Percentiles rank a stretch among this genome's conserved stretches.
Conservation (phyloP, 768 basidiomycete genomes). For the Psilocybe tampanensis region DNA sequence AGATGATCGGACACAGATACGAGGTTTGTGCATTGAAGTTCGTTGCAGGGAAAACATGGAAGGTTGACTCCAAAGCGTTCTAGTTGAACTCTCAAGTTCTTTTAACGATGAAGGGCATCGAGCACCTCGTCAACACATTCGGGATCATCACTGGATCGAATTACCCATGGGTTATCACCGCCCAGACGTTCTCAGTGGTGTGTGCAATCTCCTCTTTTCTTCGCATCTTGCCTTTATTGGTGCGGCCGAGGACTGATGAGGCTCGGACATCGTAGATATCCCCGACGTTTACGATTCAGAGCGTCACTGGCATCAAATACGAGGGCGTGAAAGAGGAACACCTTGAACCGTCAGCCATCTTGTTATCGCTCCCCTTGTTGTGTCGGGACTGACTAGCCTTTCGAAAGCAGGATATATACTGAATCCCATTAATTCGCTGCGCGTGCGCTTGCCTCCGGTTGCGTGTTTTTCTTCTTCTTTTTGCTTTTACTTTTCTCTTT, state of each 20-base stretch:
- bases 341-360: constrained; percentile 16
- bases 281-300: constrained; percentile 21
- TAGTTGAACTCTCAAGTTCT: constrained; percentile 12
- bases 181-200: constrained; percentile 17
- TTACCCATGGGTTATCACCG: constrained; percentile 19
- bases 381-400: no score
- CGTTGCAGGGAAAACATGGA: background rate
- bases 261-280: constrained; percentile 8
- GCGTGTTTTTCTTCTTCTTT: no score
- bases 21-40: background rate
- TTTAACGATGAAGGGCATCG: constrained; percentile 18
- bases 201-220: no score
- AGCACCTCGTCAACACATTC: constrained; percentile 18
- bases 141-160: constrained; percentile 18
- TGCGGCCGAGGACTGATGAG: background rate
- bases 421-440: no score
- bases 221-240: no score
- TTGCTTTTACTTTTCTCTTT: no score
- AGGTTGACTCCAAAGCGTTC: background rate
- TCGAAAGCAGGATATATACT: no score
- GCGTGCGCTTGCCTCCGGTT: no score
- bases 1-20: background rate
- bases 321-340: constrained; percentile 23
- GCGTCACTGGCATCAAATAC: constrained; percentile 16
- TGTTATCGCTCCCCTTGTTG: background rate